Percentiles rank a stretch among this genome's conserved stretches.
Conservation (phyloP, 805 yeast species). For the Metschnikowia anglica region DNA sequence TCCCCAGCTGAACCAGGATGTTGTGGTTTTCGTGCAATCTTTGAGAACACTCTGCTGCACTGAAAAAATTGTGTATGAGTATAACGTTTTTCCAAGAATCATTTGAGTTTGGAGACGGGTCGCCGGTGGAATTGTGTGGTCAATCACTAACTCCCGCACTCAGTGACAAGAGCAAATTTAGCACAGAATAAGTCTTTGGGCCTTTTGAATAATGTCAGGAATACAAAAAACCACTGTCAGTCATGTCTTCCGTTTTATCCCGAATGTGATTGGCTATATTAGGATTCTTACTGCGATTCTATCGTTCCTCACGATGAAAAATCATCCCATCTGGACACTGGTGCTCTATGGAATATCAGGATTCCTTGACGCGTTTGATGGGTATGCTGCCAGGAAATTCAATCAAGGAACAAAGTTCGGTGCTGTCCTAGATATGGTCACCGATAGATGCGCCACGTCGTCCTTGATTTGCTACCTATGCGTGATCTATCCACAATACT, state of each 20-base stretch:
- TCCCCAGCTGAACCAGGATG: constrained; percentile 7
- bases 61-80: constrained; percentile 7
- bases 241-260: constrained; percentile 75
- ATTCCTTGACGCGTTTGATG: constrained; percentile 92
- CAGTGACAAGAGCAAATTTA: background rate
- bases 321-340: constrained; percentile 79
- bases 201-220: background rate
- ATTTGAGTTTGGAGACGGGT: background rate
- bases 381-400: constrained; percentile 86
- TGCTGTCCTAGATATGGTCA: constrained; percentile 97
- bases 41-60: constrained; percentile 4
- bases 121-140: background rate
- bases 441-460: constrained; percentile 95
- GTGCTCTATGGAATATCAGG: constrained; percentile 83
- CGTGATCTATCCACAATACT: constrained; percentile 70
- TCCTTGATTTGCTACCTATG: constrained; percentile 87
- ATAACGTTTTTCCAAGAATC: background rate
- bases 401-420: constrained; percentile 92
- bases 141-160: background rate
- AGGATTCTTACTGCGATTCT: constrained; percentile 79
- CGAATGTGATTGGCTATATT: constrained; percentile 87
- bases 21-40: constrained; percentile 5
- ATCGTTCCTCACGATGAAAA: constrained; percentile 78
- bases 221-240: constrained; percentile 35
- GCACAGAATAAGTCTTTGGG: background rate